phyloP scores from a whole-genome alignment of 495 filamentous ascomycete species.

The Hypoxylon trugodes region DNA sequence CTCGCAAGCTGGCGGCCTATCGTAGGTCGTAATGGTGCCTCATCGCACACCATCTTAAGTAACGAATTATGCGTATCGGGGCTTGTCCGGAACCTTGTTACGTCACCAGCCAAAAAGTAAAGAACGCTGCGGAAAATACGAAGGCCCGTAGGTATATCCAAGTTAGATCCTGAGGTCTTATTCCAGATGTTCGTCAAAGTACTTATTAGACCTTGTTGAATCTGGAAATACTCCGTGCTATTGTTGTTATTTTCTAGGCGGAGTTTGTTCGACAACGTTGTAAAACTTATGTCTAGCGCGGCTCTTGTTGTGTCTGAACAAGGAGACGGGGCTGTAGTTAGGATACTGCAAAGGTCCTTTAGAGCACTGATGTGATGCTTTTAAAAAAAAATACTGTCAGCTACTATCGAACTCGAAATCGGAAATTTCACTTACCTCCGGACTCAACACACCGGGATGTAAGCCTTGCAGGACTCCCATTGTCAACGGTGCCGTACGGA shows the following conservation, averaged over 20 bases:
- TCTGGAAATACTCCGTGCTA: constrained; percentile 2
- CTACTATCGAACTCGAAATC: not conserved
- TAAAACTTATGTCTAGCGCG: constrained; percentile 30
- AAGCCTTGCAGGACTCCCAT: constrained; percentile 56
- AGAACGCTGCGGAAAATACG: constrained; percentile 37
- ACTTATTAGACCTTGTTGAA: constrained; percentile 10
- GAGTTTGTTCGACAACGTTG: constrained; percentile 41
- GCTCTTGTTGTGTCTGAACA: constrained; percentile 29
- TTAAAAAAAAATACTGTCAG: constrained; percentile 13
- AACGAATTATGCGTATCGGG: constrained; percentile 23
- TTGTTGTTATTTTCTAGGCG: constrained; percentile 11
- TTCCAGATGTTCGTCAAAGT: constrained; percentile 2
- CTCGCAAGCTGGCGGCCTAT: constrained; percentile 43
- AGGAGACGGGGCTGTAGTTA: not conserved
- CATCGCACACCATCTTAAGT: constrained; percentile 25
- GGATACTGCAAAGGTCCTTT: constrained; percentile 12
- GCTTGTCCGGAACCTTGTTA: constrained; percentile 29
- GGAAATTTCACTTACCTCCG: constrained; percentile 43
- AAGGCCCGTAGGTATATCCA: not conserved
- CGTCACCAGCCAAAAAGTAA: constrained; percentile 42
- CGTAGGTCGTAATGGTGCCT: constrained; percentile 14
- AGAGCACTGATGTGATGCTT: constrained; percentile 32
- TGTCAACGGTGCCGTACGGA: constrained; percentile 43
- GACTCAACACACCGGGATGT: constrained; percentile 47
- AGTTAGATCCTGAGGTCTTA: not conserved